phyloP scores from a whole-genome alignment of 139 green algal genomes.

The Chlamydomonas asymmetrica region DNA sequence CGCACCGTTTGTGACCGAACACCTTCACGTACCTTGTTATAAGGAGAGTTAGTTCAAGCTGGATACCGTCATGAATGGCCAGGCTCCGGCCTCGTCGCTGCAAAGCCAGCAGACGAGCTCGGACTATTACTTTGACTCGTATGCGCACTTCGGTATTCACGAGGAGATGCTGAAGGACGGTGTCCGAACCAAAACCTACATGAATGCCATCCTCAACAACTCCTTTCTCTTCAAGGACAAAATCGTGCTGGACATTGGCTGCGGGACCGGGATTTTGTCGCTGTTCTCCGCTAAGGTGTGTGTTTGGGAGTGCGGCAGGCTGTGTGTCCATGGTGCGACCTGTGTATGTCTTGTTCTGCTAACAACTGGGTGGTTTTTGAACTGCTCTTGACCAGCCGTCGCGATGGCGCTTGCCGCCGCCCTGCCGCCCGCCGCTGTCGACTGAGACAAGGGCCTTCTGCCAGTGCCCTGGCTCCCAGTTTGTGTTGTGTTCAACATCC shows the following conservation, averaged over 20 bases:
- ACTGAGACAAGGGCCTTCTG: too few relatives aligned
- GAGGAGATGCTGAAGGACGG: conserved; percentile 95
- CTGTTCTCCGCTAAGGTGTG: conserved; percentile 88
- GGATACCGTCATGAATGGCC: neutral
- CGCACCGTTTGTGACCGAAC: too few relatives aligned
- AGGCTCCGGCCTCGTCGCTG: neutral
- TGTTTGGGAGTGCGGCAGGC: too few relatives aligned
- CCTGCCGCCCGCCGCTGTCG: neutral
- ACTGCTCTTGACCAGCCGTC: too few relatives aligned
- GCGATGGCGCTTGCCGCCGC: neutral
- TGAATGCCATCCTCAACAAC: conserved; percentile 84
- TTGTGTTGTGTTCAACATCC: neutral
- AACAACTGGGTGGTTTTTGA: too few relatives aligned
- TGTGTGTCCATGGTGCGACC: too few relatives aligned
- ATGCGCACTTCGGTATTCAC: conserved; percentile 90
- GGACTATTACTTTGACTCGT: conserved; percentile 92
- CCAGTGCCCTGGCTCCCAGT: neutral
- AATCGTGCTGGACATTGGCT: conserved; percentile 91
- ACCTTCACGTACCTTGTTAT: too few relatives aligned
- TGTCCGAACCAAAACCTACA: conserved; percentile 86
- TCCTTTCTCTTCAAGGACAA: conserved; percentile 73
- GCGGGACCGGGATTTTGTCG: conserved; percentile 93
- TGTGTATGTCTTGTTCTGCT: too few relatives aligned
- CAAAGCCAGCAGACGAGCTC: conserved; percentile 66
- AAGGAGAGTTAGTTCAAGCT: too few relatives aligned